Base-by-base conservation (phyloP, 148 eudicot species). In the Dysphania ambrosioides region DNA sequence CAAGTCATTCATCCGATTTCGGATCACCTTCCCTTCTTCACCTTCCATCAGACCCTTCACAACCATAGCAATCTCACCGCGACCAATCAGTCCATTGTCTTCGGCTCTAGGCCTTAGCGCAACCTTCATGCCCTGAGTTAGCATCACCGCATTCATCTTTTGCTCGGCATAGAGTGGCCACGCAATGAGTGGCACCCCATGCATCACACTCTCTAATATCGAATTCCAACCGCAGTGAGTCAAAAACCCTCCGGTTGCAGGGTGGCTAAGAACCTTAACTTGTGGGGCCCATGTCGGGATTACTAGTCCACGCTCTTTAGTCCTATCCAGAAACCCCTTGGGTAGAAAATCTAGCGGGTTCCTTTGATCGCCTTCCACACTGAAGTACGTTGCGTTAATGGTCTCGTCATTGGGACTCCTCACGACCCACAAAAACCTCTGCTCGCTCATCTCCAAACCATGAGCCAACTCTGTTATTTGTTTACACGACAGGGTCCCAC, bases 161-260 rank as follows among this genome's bases (percentile, higher is more conserved):
- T 88, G 92, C 75, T 88, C 92, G 2, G 92, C 92, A 1, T 77
- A 88, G n/a, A 88, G 77, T 3, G 92, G 92, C 92, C 92, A 88
- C 0, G 85, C 82, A 16, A 88, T 83, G 5, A 88, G 7, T 0
- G 92, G 88, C 0, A 88, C 80, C 0, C 92, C 92, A 4, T 85
- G 63, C 0, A 85, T 84, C 8, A 88, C 83, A 19, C 89, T 85
- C 66, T 88, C 92, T 1, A 86, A 12, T 0, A 79, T 76, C 8
- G 92, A 88, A 75, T 88, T 88, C 89, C 89, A 88, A 0, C 92
- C 92, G 23, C n/a, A n/a, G n/a, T n/a, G n/a, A n/a, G n/a, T n/a
- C n/a, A n/a, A n/a, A n/a, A n/a, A n/a, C n/a, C 92, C 92, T 0
- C 92, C 88, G 0, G 85, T 86, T 0, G 92, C 73, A 21, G 19